Evolutionary conservation across 2,329 filamentous ascomycete species (phyloP).

Genomic region (Alternaria gansuensis): DNA sequence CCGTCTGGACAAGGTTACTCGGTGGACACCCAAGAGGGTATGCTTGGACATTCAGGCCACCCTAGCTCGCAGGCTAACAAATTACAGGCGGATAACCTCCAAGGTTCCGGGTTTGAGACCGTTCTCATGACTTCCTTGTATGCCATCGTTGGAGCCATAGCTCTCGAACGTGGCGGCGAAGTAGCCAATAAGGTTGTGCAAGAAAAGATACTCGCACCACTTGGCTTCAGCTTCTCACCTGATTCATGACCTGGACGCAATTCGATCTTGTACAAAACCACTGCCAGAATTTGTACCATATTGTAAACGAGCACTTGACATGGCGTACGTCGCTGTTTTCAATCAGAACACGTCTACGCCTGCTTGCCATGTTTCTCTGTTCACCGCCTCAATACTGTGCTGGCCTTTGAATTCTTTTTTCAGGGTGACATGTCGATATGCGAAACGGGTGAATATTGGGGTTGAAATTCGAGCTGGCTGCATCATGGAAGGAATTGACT

Average conservation of each 20-base stretch:
- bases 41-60: conserved; percentile 39
- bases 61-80: conserved; percentile 5
- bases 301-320: conserved; percentile 21
- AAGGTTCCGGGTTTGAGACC: conserved; percentile 74
- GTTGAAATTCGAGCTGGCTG: too few relatives aligned
- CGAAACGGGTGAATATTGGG: not conserved
- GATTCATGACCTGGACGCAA: conserved; percentile 23
- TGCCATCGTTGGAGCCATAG: conserved; percentile 86
- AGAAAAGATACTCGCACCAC: conserved; percentile 73
- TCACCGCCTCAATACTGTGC: not conserved
- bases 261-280: conserved; percentile 20
- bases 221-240: conserved; percentile 46
- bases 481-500: too few relatives aligned
- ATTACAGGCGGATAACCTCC: conserved; percentile 69
- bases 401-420: not conserved
- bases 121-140: conserved; percentile 82
- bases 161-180: conserved; percentile 85
- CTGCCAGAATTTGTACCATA: conserved; percentile 20
- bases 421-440: not conserved
- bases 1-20: conserved; percentile 76
- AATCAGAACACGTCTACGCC: not conserved
- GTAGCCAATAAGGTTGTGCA: conserved; percentile 77
- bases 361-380: not conserved
- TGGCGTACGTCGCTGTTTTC: conserved; percentile 6
- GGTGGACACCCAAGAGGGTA: conserved; percentile 90